Percentiles rank a stretch among this genome's conserved stretches.
phyloP scores from a whole-genome alignment of 352 stramenopile species.

The Pythium brassicae region DNA sequence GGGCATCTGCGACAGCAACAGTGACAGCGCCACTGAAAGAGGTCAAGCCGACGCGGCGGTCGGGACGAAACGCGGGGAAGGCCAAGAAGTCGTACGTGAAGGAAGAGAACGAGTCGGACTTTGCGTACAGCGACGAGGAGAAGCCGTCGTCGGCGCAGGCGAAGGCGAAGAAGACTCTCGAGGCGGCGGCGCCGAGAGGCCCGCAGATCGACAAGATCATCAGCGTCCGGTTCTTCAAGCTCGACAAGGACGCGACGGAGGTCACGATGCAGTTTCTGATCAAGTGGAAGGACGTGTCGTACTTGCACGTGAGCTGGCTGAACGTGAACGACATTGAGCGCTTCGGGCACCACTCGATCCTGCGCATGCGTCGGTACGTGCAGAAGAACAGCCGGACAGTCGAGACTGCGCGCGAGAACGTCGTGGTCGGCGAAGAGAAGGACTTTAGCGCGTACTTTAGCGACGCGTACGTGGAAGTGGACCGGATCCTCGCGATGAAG shows the following conservation, averaged over 20 bases:
- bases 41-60: conserved; percentile 62
- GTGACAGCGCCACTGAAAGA: conserved; percentile 23
- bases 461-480: conserved; percentile 79
- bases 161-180: conserved; percentile 32
- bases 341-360: conserved; percentile 74
- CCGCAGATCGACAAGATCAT: conserved; percentile 94
- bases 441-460: conserved; percentile 84
- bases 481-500: conserved; percentile 74
- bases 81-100: conserved; percentile 85
- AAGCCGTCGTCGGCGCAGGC: conserved; percentile 25
- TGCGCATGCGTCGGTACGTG: conserved; percentile 81
- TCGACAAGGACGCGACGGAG: conserved; percentile 32
- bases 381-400: conserved; percentile 85
- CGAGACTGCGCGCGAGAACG: conserved; percentile 67
- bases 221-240: conserved; percentile 78
- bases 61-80: conserved; percentile 79
- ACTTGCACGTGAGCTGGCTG: conserved; percentile 98
- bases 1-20: conserved; percentile 15
- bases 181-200: conserved; percentile 41
- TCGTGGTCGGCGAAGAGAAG: conserved; percentile 69
- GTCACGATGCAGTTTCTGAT: conserved; percentile 96
- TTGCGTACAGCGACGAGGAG: conserved; percentile 71
- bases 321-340: conserved; percentile 91
- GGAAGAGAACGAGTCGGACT: conserved; percentile 61
- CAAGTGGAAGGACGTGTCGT: conserved; percentile 98